Evolutionary conservation across 2,329 filamentous ascomycete species (phyloP).

Genomic region (Nemania diffusa): DNA sequence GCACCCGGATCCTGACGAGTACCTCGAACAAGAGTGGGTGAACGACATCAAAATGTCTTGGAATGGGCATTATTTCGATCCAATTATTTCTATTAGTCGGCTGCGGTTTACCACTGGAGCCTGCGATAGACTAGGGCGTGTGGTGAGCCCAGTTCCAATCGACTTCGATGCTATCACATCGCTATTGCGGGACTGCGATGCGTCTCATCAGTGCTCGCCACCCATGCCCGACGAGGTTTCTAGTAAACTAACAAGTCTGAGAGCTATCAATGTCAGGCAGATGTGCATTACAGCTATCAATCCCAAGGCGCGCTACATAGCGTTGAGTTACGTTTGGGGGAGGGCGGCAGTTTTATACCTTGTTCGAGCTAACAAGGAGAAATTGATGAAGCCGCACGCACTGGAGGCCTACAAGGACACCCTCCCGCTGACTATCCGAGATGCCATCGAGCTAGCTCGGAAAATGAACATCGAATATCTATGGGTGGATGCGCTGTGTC

Average conservation of each 20-base stretch:
- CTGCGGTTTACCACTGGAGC: not conserved
- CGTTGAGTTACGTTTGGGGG: constrained; percentile 18
- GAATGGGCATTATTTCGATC: not conserved
- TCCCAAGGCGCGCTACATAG: not conserved
- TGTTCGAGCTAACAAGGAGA: not conserved
- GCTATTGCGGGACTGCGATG: not conserved
- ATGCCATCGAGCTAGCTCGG: constrained; percentile 1
- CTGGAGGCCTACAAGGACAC: not conserved
- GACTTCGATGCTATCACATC: not conserved
- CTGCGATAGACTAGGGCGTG: not conserved
- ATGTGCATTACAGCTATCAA: not conserved
- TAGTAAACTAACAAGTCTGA: not conserved
- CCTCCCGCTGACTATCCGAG: not conserved
- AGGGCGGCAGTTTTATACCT: not conserved
- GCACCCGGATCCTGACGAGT: not conserved
- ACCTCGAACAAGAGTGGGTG: not conserved
- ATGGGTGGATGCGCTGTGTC: constrained; percentile 14
- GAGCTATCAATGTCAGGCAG: constrained; percentile 6
- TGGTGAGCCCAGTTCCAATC: not conserved
- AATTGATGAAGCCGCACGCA: not conserved
- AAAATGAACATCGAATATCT: constrained; percentile 1
- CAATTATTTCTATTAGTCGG: not conserved
- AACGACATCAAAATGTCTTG: not conserved
- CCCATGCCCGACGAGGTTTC: not conserved
- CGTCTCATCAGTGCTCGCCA: not conserved